Base-by-base conservation (phyloP, 345 rosid genomes). In the Eucalyptus melliodora region DNA sequence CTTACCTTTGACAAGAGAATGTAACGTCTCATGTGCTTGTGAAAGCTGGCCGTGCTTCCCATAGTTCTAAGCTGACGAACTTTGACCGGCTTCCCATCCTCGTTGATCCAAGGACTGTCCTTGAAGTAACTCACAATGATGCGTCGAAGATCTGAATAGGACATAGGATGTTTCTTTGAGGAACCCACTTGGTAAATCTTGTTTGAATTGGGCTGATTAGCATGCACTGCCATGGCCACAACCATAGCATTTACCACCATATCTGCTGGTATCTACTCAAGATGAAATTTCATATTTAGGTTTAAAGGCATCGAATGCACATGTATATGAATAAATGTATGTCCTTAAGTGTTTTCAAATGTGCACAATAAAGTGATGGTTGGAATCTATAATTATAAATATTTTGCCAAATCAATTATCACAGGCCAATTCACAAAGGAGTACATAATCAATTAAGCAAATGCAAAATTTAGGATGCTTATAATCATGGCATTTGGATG, bases 201-300 rank as follows among this genome's bases (percentile, higher is more conserved):
- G 40, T 60, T 5, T 45, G 50, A 37, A 30, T 40, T 21, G n/a
- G 87, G 87, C 53, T 23, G 87, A 23, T 56, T 60, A 23, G 88
- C 89, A 82, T 87, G 90, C 23, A 85, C 60, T 27, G 21, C 89
- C 87, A 89, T 86, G 27, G 89, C 92, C 80, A 91, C 89, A 1
- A 93, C 88, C 51, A 93, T 90, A 2, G 90, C 86, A 19, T 93
- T 93, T 77, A 91, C 92, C 88, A 93, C 92, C 93, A 93, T 91
- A 77, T 93, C 93, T 0, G 89, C 93, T 4, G 94, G 94, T 86
- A 92, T 60, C 92, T 93, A 89, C 37, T 34, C 30, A 24, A 34
- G 31, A n/a, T n/a, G n/a, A n/a, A n/a, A n/a, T n/a, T n/a, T n/a
- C n/a, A n/a, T n/a, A n/a, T n/a, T n/a, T n/a, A n/a, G n/a, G n/a